Percentiles rank a stretch among this genome's conserved stretches.
Conservation (phyloP, 2,329 filamentous ascomycete species). For the Aspergillus sp. region DNA sequence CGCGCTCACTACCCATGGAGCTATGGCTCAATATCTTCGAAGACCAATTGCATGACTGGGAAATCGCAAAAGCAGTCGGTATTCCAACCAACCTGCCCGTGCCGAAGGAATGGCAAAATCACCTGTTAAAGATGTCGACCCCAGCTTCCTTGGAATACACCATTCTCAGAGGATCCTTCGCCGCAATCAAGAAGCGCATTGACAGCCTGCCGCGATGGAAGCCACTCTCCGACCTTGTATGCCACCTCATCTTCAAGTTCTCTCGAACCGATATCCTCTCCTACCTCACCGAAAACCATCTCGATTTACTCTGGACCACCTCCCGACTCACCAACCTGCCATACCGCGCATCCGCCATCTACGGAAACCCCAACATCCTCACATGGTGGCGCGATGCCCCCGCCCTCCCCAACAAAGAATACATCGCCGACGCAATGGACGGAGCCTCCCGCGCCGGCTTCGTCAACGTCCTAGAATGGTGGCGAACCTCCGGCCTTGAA, state of each 20-base stretch:
- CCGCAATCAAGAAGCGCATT: slow-evolving; percentile 73
- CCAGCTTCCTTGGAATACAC: slow-evolving; percentile 81
- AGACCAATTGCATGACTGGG: slow-evolving; percentile 82
- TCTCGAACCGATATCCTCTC: slow-evolving; percentile 76
- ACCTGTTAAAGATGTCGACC: slow-evolving; percentile 64
- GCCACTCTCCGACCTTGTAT: slow-evolving; percentile 76
- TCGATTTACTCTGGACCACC: slow-evolving; percentile 81
- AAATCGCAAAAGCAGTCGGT: slow-evolving; percentile 76
- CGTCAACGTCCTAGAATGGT: slow-evolving; percentile 85
- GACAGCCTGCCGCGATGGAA: slow-evolving; percentile 67
- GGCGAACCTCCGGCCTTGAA: slow-evolving; percentile 77
- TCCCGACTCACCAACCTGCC: slow-evolving; percentile 80
- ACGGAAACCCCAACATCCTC: slow-evolving; percentile 79
- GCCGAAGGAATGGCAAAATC: slow-evolving; percentile 71
- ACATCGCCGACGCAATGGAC: slow-evolving; percentile 81
- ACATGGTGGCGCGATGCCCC: slow-evolving; percentile 89
- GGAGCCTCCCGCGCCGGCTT: slow-evolving; percentile 84
- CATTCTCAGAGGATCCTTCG: slow-evolving; percentile 71
- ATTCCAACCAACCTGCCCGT: slow-evolving; percentile 76
- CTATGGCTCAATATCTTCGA: slow-evolving; percentile 85
- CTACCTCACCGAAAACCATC: slow-evolving; percentile 67
- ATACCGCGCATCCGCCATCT: slow-evolving; percentile 84
- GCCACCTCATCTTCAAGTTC: slow-evolving; percentile 90
- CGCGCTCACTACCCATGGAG: slow-evolving; percentile 69
- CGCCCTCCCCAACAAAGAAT: slow-evolving; percentile 82